Percentiles rank a stretch among this genome's conserved stretches.
Conservation (phyloP, 768 basidiomycete genomes). For the Boletus rubroflammeus region DNA sequence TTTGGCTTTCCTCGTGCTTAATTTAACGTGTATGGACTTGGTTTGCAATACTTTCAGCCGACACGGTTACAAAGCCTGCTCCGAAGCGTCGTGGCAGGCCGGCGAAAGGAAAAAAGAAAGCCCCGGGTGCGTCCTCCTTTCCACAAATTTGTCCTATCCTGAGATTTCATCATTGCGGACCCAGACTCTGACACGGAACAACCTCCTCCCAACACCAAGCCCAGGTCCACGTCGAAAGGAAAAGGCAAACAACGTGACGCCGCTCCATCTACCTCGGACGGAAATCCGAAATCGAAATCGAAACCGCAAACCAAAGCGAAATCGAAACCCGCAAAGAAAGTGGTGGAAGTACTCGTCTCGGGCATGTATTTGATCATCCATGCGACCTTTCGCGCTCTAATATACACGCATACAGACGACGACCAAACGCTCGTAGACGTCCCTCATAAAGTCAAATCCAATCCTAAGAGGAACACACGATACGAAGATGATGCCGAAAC, state of each 20-base stretch:
- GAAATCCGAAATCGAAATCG: constrained; percentile 2
- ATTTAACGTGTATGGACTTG: neutral
- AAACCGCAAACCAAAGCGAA: constrained; percentile 5
- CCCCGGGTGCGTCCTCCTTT: neutral
- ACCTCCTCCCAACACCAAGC: neutral
- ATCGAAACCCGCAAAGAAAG: neutral
- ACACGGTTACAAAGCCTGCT: neutral
- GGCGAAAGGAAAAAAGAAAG: constrained; percentile 13
- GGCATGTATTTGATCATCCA: constrained; percentile 5
- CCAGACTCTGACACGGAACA: constrained; percentile 3
- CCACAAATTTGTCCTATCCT: neutral
- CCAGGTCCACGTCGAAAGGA: constrained; percentile 6
- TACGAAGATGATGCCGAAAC: neutral
- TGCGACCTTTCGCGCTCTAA: neutral
- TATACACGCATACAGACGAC: constrained; percentile 21
- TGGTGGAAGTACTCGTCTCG: constrained; percentile 9
- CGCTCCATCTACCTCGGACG: neutral
- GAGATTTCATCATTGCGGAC: neutral
- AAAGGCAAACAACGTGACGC: constrained; percentile 2
- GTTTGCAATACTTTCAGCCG: neutral
- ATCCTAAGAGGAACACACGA: neutral
- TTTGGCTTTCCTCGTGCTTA: neutral
- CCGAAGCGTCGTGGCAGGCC: constrained; percentile 16
- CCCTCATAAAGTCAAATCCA: constrained; percentile 11
- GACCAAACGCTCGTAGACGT: constrained; percentile 27